Evolutionary conservation across 1,284 basidiomycete genomes (phyloP).

Genomic region (Ustilago loliicola): DNA sequence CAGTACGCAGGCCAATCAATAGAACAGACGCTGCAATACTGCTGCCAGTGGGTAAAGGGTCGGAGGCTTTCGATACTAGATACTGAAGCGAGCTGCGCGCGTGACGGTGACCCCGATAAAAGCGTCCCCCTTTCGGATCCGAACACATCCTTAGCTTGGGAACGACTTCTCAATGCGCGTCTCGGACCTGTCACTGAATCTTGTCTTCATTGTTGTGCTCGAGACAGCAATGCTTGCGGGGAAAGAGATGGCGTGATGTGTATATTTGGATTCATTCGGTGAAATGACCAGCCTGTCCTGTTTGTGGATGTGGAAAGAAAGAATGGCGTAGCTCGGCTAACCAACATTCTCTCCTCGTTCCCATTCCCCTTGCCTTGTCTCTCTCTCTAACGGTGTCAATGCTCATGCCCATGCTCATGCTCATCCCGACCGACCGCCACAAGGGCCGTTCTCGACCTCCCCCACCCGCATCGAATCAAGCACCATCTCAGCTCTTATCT

Average conservation of each 20-base stretch:
- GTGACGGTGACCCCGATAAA: neutral
- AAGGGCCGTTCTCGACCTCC: no score
- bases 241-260: neutral
- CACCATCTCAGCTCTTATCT: no score
- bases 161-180: no score
- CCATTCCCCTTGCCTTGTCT: neutral
- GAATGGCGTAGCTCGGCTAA: slow-evolving; percentile 1
- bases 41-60: neutral
- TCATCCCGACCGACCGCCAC: no score
- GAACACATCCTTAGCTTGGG: neutral
- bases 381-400: no score
- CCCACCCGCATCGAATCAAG: no score
- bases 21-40: neutral
- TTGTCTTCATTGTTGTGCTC: no score
- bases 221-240: no score
- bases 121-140: neutral
- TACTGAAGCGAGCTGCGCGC: neutral
- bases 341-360: neutral
- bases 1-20: neutral
- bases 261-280: neutral
- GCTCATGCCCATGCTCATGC: no score
- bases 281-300: neutral
- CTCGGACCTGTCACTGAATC: no score
- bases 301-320: neutral
- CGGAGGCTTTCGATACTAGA: neutral